Conservation (phyloP, 2,329 filamentous ascomycete genomes). For the Lachnellula cervina region DNA sequence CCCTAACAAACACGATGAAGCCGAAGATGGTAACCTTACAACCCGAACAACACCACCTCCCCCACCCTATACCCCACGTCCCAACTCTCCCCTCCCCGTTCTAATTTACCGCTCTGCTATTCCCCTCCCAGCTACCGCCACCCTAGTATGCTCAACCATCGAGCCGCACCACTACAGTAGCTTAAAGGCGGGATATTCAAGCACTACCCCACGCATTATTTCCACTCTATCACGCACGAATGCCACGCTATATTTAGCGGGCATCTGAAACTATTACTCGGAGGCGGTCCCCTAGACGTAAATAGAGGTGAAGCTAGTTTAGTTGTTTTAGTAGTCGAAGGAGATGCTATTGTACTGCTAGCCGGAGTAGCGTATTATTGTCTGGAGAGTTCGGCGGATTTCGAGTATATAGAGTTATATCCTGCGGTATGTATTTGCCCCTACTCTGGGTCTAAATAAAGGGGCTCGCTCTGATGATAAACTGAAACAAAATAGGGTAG, state of each 20-base stretch:
- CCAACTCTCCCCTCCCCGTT: constrained; percentile 34
- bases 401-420: constrained; percentile 34
- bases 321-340: constrained; percentile 16
- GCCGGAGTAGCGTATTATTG: constrained; percentile 34
- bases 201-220: constrained; percentile 22
- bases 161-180: constrained; percentile 33
- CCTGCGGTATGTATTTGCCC: constrained; percentile 26
- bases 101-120: constrained; percentile 34
- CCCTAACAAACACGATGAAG: background rate
- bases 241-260: constrained; percentile 34
- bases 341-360: constrained; percentile 35
- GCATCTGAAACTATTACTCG: constrained; percentile 28
- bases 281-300: constrained; percentile 27
- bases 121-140: constrained; percentile 23
- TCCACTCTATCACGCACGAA: constrained; percentile 36
- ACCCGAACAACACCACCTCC: constrained; percentile 18
- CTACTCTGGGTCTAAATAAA: background rate
- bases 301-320: constrained; percentile 10
- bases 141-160: constrained; percentile 19
- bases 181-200: constrained; percentile 28
- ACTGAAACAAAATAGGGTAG: constrained; percentile 14
- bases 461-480: background rate
- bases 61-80: constrained; percentile 22
- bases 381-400: constrained; percentile 27
- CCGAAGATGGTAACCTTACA: background rate